A percentile compares a stretch with the other conserved stretches of the same genome.
These are phyloP conservation scores for Rhodamnia argentea DNA, from an alignment of 345 rosid genomes.

Conservation along the genomic window DNA sequence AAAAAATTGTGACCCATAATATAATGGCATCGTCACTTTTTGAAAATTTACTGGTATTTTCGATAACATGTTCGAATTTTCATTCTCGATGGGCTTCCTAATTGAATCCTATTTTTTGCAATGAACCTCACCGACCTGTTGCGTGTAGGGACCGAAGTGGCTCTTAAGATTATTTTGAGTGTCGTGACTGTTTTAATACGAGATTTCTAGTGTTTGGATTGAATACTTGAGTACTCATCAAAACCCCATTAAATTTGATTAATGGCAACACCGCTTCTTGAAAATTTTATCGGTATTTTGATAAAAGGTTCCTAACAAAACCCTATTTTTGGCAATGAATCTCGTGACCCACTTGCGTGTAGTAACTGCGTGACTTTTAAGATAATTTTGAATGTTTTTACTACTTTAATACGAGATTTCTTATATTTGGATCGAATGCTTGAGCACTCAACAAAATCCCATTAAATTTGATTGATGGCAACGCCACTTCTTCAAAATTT, in stretches of 20 bases:
- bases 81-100: neutral
- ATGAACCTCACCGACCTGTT: fast-evolving
- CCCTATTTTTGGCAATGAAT: neutral
- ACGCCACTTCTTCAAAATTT: no score
- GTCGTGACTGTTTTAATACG: neutral
- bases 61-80: no score
- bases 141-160: neutral
- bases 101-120: neutral
- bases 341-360: no score
- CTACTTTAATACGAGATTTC: no score
- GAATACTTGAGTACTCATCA: neutral
- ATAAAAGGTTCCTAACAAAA: neutral
- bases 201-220: neutral
- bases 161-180: neutral
- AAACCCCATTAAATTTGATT: no score
- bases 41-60: neutral
- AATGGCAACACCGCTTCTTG: neutral
- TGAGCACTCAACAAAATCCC: no score
- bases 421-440: no score
- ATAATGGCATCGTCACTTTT: neutral
- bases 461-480: no score
- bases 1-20: no score
- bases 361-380: no score
- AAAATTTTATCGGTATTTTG: no score
- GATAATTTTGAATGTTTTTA: no score